Evolutionary conservation across 805 yeast species (phyloP), one percentile per base, ranked within the genome.

Genomic region (Zygosaccharomyces lentus): DNA sequence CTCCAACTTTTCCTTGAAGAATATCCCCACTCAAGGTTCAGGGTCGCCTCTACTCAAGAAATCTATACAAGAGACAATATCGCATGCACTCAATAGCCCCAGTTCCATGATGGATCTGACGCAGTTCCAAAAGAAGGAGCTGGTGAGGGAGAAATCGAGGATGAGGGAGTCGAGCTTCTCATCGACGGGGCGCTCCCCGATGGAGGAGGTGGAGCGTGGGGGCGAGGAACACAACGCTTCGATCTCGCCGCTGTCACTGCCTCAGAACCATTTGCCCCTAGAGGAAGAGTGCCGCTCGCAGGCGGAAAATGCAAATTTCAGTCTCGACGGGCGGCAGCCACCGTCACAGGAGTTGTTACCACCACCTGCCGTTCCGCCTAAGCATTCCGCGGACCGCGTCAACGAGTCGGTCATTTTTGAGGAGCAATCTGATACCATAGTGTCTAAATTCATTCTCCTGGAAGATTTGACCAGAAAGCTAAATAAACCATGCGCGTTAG

Each of bases 391-490:
- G 31, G 37, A 31, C 15, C 35, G 6, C 42, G 45, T 2, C 45
- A 38, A 54, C 25, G 64, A 59, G 16, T 55, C 57, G 4, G 50
- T 58, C 1, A 47, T 55, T 6, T 55, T 52, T 32, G 62, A 58
- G 38, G 60, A 58, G 17, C 57, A 51, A 2, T 51, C 61, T 2
- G 62, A 57, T 37, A 58, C 67, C 1, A 58, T 64, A 34, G 70
- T 66, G 2, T 61, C 66, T 1, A 73, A 95, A 51, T 93, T 89
- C 62, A 83, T 93, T 31, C 66, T 93, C 8, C 71, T 93, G 41
- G 99, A 95, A 61, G 99, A 93, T 68, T 69, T 93, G 40, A 93
- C 98, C 0, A 76, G 82, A 45, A 87, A 87, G 19, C 80, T 91
- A 81, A 71, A 67, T 25, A 77, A 77, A 52, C 97, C 99, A 0